Evolutionary conservation across 192 early-diverging fungal genomes (phyloP).

Genomic region (Backusella macrospora): DNA sequence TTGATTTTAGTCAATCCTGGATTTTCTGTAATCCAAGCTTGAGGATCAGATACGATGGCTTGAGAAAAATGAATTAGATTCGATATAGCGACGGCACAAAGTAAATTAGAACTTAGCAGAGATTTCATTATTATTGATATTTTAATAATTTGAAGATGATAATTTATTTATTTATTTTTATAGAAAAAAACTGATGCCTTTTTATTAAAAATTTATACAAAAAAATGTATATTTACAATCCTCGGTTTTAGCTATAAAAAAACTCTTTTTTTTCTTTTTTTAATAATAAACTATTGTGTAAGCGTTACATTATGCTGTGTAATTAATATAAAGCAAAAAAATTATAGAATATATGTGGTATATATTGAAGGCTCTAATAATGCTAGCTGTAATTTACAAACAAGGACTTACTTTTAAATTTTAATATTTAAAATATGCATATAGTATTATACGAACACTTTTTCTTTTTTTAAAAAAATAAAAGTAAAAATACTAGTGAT

Average conservation of each 20-base stretch:
- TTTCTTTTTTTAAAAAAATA: not conserved
- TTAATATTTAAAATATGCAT: not conserved
- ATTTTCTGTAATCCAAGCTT: slow-evolving; percentile 21
- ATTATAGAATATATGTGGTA: slow-evolving; percentile 6
- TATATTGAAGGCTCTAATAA: not conserved
- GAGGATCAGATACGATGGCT: slow-evolving; percentile 16
- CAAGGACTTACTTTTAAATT: not conserved
- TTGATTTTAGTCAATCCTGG: slow-evolving; percentile 48
- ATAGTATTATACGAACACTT: not conserved
- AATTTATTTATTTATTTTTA: not conserved
- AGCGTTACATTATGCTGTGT: slow-evolving; percentile 2
- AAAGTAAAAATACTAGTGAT: not conserved
- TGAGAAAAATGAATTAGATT: not conserved
- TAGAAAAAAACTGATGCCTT: not conserved
- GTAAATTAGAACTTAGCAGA: not conserved
- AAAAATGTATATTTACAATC: not conserved
- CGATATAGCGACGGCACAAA: not conserved
- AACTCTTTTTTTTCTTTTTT: not conserved
- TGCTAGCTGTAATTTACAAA: slow-evolving; percentile 7
- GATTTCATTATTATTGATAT: not conserved
- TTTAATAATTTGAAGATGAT: not conserved
- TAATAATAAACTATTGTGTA: not conserved
- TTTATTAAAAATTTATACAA: not conserved
- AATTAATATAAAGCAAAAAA: not conserved
- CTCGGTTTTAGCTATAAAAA: not conserved